Evolutionary conservation across 2,329 filamentous ascomycete species (phyloP).

Genomic region (Coniochaeta prunicola): DNA sequence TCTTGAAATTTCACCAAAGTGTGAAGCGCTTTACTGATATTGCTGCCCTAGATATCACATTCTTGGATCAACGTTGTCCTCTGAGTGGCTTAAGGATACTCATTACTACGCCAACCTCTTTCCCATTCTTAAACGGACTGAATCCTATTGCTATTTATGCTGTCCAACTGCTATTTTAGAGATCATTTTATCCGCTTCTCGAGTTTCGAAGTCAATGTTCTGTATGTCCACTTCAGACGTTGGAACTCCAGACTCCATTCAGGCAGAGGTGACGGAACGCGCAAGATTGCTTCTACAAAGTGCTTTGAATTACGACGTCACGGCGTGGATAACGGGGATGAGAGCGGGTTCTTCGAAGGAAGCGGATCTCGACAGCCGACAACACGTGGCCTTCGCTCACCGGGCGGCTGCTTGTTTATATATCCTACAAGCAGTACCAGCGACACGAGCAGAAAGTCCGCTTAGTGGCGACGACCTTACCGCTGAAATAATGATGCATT

Average conservation of each 20-base stretch:
- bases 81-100: slow-evolving; percentile 28
- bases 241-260: not conserved
- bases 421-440: slow-evolving; percentile 33
- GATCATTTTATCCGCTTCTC: slow-evolving; percentile 36
- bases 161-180: slow-evolving; percentile 35
- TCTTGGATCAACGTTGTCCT: slow-evolving; percentile 29
- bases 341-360: not conserved
- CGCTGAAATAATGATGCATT: slow-evolving; percentile 40
- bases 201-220: slow-evolving; percentile 32
- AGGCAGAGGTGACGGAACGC: not conserved
- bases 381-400: slow-evolving; percentile 9
- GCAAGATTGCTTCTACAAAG: not conserved
- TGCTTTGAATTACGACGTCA: not conserved
- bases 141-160: slow-evolving; percentile 34
- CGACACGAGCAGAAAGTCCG: slow-evolving; percentile 24
- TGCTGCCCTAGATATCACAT: slow-evolving; percentile 28
- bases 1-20: not conserved
- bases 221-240: slow-evolving; percentile 31
- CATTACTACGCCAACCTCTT: slow-evolving; percentile 30
- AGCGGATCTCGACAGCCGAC: not conserved
- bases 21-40: not conserved
- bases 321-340: not conserved
- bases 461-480: slow-evolving; percentile 38
- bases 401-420: not conserved
- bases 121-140: slow-evolving; percentile 31